Evolutionary conservation across 2,329 filamentous ascomycete species (phyloP), one percentile per base, ranked within the genome.

Genomic region (Pyricularia pennisetigena): DNA sequence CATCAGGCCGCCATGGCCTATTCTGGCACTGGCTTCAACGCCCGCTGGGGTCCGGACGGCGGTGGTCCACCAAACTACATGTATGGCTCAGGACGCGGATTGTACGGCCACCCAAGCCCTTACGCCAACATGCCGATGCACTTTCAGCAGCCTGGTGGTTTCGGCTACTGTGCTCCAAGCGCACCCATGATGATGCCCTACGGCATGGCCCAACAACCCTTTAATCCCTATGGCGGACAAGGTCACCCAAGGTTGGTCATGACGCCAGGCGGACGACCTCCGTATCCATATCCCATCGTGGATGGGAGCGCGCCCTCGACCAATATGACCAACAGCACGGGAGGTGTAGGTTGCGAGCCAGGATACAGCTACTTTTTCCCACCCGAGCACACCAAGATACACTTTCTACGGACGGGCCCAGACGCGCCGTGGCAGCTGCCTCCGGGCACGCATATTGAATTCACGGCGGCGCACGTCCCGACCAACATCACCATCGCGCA

Each of bases 311-410:
- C 84, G 69, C 83, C 85, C 0, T 84, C 84, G 0, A 79, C 82
- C 30, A 83, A 86, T 70, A 78, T 89, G 77, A 81, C 80, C 64
- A 87, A 88, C 76, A 81, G 82, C 0, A 84, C 84, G 0, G 85
- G 86, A 63, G 85, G 85, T 26, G 79, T 83, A 0, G 85, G 86
- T 59, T 83, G 83, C 69, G 86, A 88, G 72, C 85, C 84, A 0
- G 87, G 86, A 1, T 89, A 88, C 78, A 86, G 87, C 77, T 87
- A 88, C 76, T 83, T 88, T 73, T 89, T 88, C 76, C 82, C 85
- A 0, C 72, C 78, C 0, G 80, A 85, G 70, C 85, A 88, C 74
- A 86, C 85, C 32, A 88, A 86, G 71, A 78, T 88, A 7, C 85
- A 88, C 71, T 79, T 89, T 2, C 81, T 90, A 75, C 82, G 82